phyloP scores from a whole-genome alignment of 768 basidiomycete genomes.

The Termitomyces sp. region DNA sequence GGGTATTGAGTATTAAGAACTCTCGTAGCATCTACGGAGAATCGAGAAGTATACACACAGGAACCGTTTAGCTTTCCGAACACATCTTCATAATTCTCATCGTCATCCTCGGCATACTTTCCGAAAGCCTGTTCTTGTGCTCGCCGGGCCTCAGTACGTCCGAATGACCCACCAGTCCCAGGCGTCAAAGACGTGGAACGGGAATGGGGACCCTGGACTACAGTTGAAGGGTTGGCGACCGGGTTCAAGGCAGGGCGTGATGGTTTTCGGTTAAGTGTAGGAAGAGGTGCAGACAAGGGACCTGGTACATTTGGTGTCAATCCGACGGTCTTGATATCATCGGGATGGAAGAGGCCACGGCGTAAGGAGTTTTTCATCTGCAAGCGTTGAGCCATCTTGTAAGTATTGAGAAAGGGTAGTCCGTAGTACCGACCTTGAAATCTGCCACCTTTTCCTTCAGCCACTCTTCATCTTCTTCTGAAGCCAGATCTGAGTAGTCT shows the following conservation, averaged over 20 bases:
- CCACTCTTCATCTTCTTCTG: conserved; percentile 65
- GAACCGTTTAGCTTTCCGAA: conserved; percentile 74
- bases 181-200: conserved; percentile 53
- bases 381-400: background rate
- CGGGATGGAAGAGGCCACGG: conserved; percentile 82
- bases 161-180: conserved; percentile 51
- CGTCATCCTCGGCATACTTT: conserved; percentile 81
- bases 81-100: conserved; percentile 95
- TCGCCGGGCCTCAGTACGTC: conserved; percentile 56
- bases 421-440: conserved; percentile 55
- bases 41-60: conserved; percentile 34
- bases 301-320: conserved; percentile 46
- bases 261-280: conserved; percentile 43
- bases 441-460: conserved; percentile 77
- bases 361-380: conserved; percentile 67
- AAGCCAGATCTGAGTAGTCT: conserved; percentile 85
- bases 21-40: background rate
- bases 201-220: conserved; percentile 33
- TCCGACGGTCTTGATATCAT: conserved; percentile 78
- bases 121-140: conserved; percentile 54
- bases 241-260: conserved; percentile 52
- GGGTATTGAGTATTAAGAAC: conserved; percentile 4
- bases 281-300: conserved; percentile 65
- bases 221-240: conserved; percentile 22
- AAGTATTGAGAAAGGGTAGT: background rate